Conservation (phyloP, 2,329 filamentous ascomycete genomes). For the Ceratocystis harringtonii region DNA sequence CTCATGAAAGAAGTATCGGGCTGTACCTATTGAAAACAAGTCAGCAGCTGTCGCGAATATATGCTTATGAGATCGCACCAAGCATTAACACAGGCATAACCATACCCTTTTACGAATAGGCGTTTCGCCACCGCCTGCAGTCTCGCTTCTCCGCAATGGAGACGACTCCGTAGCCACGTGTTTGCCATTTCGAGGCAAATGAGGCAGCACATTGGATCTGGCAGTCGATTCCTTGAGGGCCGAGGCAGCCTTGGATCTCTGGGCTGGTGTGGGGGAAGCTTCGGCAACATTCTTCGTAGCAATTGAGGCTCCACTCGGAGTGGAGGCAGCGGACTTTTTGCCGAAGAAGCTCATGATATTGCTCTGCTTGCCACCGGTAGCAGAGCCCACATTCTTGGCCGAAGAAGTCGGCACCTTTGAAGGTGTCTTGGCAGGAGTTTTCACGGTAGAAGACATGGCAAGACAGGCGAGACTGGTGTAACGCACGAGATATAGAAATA, state of each 20-base stretch:
- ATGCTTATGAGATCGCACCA: neutral
- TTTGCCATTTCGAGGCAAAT: slow-evolving; percentile 19
- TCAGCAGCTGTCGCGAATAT: neutral
- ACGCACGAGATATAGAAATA: neutral
- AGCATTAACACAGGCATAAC: neutral
- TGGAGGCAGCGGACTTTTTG: slow-evolving; percentile 22
- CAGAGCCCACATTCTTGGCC: slow-evolving; percentile 19
- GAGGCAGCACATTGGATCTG: slow-evolving; percentile 28
- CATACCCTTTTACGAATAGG: slow-evolving; percentile 18
- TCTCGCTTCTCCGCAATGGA: slow-evolving; percentile 36
- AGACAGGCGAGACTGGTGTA: neutral
- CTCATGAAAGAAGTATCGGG: slow-evolving; percentile 29
- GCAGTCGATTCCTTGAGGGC: slow-evolving; percentile 27
- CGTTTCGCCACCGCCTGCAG: neutral
- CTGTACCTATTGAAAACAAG: neutral
- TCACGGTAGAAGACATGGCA: slow-evolving; percentile 5
- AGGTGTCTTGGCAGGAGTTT: slow-evolving; percentile 16
- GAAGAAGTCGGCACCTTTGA: slow-evolving; percentile 26
- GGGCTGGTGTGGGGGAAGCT: slow-evolving; percentile 21
- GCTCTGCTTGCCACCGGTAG: slow-evolving; percentile 26
- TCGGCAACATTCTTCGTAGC: slow-evolving; percentile 25
- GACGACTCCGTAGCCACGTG: slow-evolving; percentile 42
- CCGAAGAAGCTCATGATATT: slow-evolving; percentile 33
- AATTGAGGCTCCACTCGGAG: slow-evolving; percentile 25
- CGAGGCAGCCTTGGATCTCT: slow-evolving; percentile 1